These are phyloP conservation scores for Thermoascus crustaceus DNA, from an alignment of 2,329 filamentous ascomycete species.

Conservation along the genomic window DNA sequence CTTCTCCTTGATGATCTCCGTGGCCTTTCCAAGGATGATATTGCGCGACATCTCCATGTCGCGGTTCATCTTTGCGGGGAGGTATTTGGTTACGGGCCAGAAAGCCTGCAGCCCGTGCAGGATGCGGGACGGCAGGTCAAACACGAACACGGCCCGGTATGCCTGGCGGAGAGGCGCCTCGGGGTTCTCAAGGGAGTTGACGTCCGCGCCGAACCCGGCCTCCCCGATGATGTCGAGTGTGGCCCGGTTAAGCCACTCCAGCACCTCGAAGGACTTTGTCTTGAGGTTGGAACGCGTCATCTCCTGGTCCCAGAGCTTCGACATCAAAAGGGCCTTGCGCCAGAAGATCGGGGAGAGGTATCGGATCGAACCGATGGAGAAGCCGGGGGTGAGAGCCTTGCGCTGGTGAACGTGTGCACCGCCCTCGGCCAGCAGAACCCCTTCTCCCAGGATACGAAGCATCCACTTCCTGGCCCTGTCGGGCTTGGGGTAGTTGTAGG, in stretches of 20 bases:
- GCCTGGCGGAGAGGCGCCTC: slow-evolving; percentile 32
- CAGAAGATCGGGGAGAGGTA: slow-evolving; percentile 33
- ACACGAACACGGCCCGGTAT: slow-evolving; percentile 37
- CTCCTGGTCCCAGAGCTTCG: slow-evolving; percentile 34
- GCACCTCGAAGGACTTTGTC: slow-evolving; percentile 27
- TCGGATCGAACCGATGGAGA: slow-evolving; percentile 33
- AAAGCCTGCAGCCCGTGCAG: slow-evolving; percentile 38
- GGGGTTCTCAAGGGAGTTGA: slow-evolving; percentile 32
- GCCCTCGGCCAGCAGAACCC: slow-evolving; percentile 37
- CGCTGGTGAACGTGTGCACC: slow-evolving; percentile 37
- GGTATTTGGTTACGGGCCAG: slow-evolving; percentile 31
- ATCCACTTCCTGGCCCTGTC: slow-evolving; percentile 34
- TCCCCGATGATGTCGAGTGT: slow-evolving; percentile 39
- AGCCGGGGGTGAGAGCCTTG: slow-evolving; percentile 31
- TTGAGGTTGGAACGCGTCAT: slow-evolving; percentile 20
- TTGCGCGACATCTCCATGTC: slow-evolving; percentile 27
- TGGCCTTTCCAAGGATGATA: slow-evolving; percentile 30
- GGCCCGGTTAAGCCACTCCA: slow-evolving; percentile 39
- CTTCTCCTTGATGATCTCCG: slow-evolving; percentile 29
- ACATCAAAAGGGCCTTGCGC: slow-evolving; percentile 36
- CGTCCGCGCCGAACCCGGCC: slow-evolving; percentile 36
- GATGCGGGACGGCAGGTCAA: slow-evolving; percentile 29
- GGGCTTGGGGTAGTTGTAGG: slow-evolving; percentile 34
- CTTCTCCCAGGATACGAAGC: slow-evolving; percentile 38
- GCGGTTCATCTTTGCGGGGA: slow-evolving; percentile 33